Evolutionary conservation across 306 rosid genomes (phyloP).

Genomic region (Astragalus glycyphyllos): DNA sequence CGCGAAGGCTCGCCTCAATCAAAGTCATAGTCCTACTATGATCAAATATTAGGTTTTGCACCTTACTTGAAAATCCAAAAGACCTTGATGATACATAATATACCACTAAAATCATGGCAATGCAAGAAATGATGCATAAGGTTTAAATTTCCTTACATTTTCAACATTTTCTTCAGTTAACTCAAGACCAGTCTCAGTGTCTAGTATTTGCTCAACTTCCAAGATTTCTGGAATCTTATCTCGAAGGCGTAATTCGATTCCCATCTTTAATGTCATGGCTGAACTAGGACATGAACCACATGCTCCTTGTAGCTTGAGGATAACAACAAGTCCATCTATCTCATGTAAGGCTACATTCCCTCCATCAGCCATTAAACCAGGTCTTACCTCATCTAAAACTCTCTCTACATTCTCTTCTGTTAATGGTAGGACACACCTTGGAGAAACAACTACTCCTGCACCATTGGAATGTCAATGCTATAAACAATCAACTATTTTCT

Average conservation of each 20-base stretch:
- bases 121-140: conserved; percentile 33
- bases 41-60: no score
- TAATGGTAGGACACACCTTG: conserved; percentile 77
- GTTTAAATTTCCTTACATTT: conserved; percentile 55
- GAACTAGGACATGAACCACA: conserved; percentile 99
- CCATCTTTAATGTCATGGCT: conserved; percentile 94
- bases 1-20: no score
- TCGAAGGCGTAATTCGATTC: conserved; percentile 85
- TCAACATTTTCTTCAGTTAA: conserved; percentile 83
- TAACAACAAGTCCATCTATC: conserved; percentile 93
- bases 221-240: conserved; percentile 94
- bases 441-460: conserved; percentile 76
- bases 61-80: conserved; percentile 11
- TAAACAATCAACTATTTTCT: conserved; percentile 26
- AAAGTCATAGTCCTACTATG: no score
- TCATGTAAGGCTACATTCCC: conserved; percentile 96
- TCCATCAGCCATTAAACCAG: conserved; percentile 94
- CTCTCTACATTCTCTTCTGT: conserved; percentile 97
- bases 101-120: conserved; percentile 21
- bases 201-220: conserved; percentile 87
- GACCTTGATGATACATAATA: not conserved
- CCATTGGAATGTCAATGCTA: conserved; percentile 30
- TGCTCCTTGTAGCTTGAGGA: conserved; percentile 95
- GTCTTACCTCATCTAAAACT: conserved; percentile 96
- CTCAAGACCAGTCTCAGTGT: conserved; percentile 88